A percentile compares a stretch with the other conserved stretches of the same genome.
These are phyloP conservation scores for Populus tomentosa DNA, from an alignment of 441 rosid genomes.

Conservation along the genomic window DNA sequence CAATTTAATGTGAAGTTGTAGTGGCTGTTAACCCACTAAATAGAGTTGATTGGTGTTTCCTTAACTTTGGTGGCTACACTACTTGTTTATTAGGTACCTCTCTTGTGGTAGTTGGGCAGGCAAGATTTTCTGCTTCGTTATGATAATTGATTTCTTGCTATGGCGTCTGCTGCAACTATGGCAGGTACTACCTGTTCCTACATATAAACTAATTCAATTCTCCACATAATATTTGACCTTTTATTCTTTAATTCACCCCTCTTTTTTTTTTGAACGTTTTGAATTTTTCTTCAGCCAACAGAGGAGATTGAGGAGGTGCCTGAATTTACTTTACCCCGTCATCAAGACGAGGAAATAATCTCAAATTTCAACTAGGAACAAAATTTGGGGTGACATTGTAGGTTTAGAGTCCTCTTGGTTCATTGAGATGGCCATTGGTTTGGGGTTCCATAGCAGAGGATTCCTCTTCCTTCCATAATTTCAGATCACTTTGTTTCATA, in stretches of 20 bases:
- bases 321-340: conserved; percentile 24
- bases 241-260: background rate
- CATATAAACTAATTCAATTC: background rate
- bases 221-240: conserved; percentile 1
- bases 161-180: conserved; percentile 57
- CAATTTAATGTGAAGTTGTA: background rate
- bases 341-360: conserved; percentile 19
- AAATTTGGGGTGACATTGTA: conserved; percentile 6
- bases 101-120: conserved; percentile 98
- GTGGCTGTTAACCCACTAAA: background rate
- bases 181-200: conserved; percentile 42
- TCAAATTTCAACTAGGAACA: background rate
- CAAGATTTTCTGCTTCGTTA: conserved; percentile 83
- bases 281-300: conserved; percentile 48
- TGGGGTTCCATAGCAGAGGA: background rate
- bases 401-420: background rate
- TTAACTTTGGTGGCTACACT: background rate
- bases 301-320: conserved; percentile 76
- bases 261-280: background rate
- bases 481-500: background rate
- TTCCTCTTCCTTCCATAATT: background rate
- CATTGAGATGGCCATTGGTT: background rate
- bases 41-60: background rate
- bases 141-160: conserved; percentile 82
- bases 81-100: conserved; percentile 50